phyloP scores from a whole-genome alignment of 2,329 filamentous ascomycete genomes.

The Fusarium ramigenum region DNA sequence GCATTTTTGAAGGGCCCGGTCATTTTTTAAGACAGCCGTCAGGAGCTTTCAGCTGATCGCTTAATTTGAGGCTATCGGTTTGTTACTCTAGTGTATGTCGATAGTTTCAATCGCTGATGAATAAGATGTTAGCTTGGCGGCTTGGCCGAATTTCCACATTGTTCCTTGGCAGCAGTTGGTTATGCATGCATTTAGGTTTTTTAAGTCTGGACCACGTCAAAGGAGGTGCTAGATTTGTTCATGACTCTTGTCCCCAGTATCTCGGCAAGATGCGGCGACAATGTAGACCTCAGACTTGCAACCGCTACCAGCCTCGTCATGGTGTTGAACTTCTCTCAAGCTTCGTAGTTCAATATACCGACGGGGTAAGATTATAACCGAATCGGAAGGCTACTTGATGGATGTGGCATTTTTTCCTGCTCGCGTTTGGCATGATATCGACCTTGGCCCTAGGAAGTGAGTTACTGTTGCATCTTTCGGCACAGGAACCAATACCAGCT shows the following conservation, averaged over 20 bases:
- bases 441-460: not conserved
- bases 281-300: not conserved
- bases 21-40: not conserved
- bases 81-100: not conserved
- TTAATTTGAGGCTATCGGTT: not conserved
- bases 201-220: not conserved
- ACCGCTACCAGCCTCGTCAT: not conserved
- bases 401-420: not conserved
- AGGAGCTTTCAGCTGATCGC: not conserved
- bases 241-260: not conserved
- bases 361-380: too few species aligned
- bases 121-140: not conserved
- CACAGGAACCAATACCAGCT: not conserved
- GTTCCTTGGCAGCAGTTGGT: not conserved
- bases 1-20: not conserved
- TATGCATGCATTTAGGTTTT: not conserved
- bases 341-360: not conserved
- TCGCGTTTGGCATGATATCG: not conserved
- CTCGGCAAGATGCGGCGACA: not conserved
- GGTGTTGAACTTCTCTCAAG: fast-evolving
- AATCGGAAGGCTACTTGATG: too few species aligned
- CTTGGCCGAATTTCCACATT: not conserved
- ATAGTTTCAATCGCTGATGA: not conserved
- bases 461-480: not conserved
- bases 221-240: fast-evolving